Evolutionary conservation across 768 basidiomycete species (phyloP).

Genomic region (Trichaptum fuscoviolaceum): DNA sequence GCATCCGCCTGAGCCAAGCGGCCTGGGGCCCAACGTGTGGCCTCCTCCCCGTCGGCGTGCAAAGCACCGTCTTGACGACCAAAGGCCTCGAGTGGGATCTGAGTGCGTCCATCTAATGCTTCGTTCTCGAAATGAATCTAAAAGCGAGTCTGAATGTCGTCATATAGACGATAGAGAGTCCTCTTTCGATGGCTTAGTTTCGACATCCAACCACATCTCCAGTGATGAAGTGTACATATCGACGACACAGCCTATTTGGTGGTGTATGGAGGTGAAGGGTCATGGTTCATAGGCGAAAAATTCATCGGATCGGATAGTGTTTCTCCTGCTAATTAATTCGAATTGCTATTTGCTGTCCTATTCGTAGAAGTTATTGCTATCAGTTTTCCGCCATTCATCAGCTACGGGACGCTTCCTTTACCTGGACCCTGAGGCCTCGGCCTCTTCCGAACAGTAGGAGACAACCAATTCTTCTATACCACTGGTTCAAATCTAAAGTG

Average conservation of each 20-base stretch:
- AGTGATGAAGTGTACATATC: constrained; percentile 67
- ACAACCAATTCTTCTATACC: too few species aligned
- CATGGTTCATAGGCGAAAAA: neutral
- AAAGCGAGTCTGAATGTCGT: too few species aligned
- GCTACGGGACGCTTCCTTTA: too few species aligned
- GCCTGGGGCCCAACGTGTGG: constrained; percentile 87
- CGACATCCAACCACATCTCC: constrained; percentile 90
- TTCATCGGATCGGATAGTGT: neutral
- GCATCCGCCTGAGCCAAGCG: constrained; percentile 66
- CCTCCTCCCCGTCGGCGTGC: constrained; percentile 86
- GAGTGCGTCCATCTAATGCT: constrained; percentile 37
- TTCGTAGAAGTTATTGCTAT: too few species aligned
- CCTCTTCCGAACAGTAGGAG: too few species aligned
- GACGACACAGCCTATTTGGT: constrained; percentile 84
- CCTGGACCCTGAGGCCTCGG: too few species aligned
- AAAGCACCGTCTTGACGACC: constrained; percentile 72
- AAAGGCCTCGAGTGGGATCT: constrained; percentile 88
- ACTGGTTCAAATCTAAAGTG: too few species aligned
- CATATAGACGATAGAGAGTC: constrained; percentile 55
- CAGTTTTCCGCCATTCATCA: too few species aligned
- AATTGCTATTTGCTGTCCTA: too few species aligned
- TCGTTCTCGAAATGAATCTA: neutral
- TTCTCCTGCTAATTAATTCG: too few species aligned
- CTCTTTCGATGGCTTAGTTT: constrained; percentile 79
- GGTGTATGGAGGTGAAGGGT: constrained; percentile 69